Conservation (phyloP, 306 rosid genomes). For the Hippophae gyantsensis region DNA sequence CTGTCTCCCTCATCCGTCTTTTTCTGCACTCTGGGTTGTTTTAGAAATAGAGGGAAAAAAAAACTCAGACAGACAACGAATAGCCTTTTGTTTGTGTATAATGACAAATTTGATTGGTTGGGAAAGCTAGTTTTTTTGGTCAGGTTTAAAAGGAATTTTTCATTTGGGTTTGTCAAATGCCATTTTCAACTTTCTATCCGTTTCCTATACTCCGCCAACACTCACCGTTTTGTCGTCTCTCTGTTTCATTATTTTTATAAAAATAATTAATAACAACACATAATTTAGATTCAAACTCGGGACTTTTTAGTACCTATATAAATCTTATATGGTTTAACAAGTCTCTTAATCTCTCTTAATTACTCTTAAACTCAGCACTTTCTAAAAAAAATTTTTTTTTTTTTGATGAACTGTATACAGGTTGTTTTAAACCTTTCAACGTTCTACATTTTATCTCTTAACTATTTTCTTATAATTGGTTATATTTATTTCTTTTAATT, state of each 20-base stretch:
- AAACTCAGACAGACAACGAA: background rate
- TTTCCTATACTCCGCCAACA: conserved; percentile 29
- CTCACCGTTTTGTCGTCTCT: conserved; percentile 35
- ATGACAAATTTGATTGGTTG: conserved; percentile 37
- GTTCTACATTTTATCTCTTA: too few relatives aligned
- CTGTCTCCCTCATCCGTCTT: conserved; percentile 11
- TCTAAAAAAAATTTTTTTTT: too few relatives aligned
- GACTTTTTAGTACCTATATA: too few relatives aligned
- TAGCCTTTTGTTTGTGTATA: conserved; percentile 5
- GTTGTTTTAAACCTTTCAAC: too few relatives aligned
- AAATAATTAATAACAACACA: background rate
- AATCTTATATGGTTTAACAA: too few relatives aligned
- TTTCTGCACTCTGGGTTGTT: conserved; percentile 11
- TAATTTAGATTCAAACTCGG: too few relatives aligned
- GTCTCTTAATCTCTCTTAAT: too few relatives aligned
- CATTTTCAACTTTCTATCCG: conserved; percentile 63
- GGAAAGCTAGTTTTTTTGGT: conserved; percentile 26
- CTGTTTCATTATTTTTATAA: background rate
- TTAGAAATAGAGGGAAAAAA: conserved; percentile 13
- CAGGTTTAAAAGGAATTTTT: conserved; percentile 28
- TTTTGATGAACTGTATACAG: too few relatives aligned
- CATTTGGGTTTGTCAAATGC: conserved; percentile 55
- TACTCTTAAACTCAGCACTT: too few relatives aligned
- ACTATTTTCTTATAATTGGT: too few relatives aligned
- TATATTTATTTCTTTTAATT: too few relatives aligned